Base-by-base conservation (phyloP, 495 filamentous ascomycete species). In the Cercophora samala region DNA sequence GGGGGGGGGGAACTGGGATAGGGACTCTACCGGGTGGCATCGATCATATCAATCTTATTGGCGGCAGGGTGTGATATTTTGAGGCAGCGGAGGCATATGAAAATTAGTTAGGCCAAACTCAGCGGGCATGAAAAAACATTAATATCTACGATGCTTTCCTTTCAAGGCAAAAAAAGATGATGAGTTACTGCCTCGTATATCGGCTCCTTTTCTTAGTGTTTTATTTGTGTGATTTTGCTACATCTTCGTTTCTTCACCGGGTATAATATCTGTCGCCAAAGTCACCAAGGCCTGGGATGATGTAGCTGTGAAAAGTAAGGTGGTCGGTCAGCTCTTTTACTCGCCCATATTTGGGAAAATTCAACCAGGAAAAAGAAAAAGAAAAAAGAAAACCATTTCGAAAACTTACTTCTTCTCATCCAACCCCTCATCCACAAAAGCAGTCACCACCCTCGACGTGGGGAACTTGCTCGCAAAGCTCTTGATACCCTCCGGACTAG, bases 241-340 rank as follows among this genome's bases (percentile, higher is more conserved):
- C 37, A 24, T 24, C n/a, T n/a, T 15, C 19, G 55, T 4, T 58
- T 52, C 22, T 70, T 74, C 76, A 99, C 75, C 97, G 86, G 42
- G 95, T 97, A 75, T 98, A 99, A 75, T 93, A 99, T 71, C 95
- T 84, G 74, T 99, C 95, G 52, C 95, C 95, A 77, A 99, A 99
- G 76, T 99, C 95, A 58, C 95, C 95, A 18, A 99, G 84, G 4
- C 95, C 95, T 24, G 95, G 95, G 58, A 96, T 87, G 73, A 99
- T 99, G 75, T 98, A 99, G 71, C 95, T 99, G 74, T 66, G n/a
- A n/a, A n/a, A n/a, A n/a, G n/a, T 65, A 54, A 17, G 60, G 37
- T 11, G 37, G n/a, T 11, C 15, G 37, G 37, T 46, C 13, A 46
- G 37, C 37, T 46, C 37, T 46, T 8, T 4, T 17, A 13, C 37